Evolutionary conservation across 768 basidiomycete species (phyloP), one percentile per base, ranked within the genome.

Genomic region (Leucocoprinus birnbaumii): DNA sequence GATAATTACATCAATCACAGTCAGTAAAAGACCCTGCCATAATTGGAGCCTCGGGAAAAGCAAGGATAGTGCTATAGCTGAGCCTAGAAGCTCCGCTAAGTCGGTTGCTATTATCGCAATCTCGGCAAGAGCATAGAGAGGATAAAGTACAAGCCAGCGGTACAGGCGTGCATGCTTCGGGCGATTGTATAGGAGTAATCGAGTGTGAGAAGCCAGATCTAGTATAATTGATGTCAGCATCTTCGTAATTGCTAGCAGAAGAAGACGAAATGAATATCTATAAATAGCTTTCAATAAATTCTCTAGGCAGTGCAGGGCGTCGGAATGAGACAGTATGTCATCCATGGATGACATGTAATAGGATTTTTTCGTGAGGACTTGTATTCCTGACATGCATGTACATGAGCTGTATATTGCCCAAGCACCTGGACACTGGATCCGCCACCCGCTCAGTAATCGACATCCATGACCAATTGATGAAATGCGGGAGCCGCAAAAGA

Each of bases 71-170:
- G 87, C 91, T 49, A 93, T 91, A 13, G 91, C 91, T 41, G 85
- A 87, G 3, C 92, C 86, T 19, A 94, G 71, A 14, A 94, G 73
- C 66, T 94, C 91, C 8, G 90, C 88, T 34, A 94, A 73, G 65
- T 91, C 90, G 4, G 89, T 91, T 10, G 84, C 80, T 21, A 90
- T 79, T 62, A 92, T 86, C 50, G 86, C 87, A 5, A 88, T 66
- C 64, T 92, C 89, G 0, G 87, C 68, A 18, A 87, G 65, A 27
- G 70, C 56, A 58, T 88, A 89, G 19, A 89, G 75, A 1, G 87
- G 85, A 62, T 87, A 89, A 11, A 86, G 73, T 3, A 77, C 73
- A 3, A 77, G 69, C 78, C 81, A 84, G 59, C 87, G 77, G 62
- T 75, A 83, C 34, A 84, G 64, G 14, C 73, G 67, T 27, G 75